These are phyloP conservation scores for Pseudogymnoascus sp. DNA, from an alignment of 2,329 filamentous ascomycete species.

Conservation along the genomic window DNA sequence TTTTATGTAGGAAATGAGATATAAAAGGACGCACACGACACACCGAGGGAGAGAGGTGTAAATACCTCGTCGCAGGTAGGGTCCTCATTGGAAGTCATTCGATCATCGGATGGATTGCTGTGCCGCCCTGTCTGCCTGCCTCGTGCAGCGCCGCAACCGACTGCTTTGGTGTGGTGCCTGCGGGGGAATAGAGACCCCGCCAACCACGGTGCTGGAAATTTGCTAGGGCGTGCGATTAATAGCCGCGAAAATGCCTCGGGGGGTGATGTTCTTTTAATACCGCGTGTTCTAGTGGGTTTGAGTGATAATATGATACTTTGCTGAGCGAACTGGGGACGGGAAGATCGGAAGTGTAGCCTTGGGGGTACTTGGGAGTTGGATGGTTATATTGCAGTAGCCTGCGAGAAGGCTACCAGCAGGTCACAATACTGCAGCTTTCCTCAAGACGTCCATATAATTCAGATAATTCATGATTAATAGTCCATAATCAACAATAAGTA, in stretches of 20 bases:
- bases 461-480: too few species aligned
- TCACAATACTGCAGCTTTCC: neutral
- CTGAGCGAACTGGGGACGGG: neutral
- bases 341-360: neutral
- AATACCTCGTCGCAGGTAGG: too few species aligned
- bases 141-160: neutral
- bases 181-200: neutral
- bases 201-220: neutral
- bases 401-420: neutral
- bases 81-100: neutral
- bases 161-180: neutral
- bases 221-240: neutral
- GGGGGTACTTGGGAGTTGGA: neutral
- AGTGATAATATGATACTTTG: neutral
- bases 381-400: neutral
- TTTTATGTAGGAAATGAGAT: neutral
- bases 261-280: neutral
- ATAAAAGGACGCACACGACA: neutral
- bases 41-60: neutral
- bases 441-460: too few species aligned
- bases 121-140: neutral
- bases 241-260: neutral
- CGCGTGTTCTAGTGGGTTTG: neutral
- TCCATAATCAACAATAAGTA: neutral
- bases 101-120: neutral